Base-by-base conservation (phyloP, 495 filamentous ascomycete genomes). In the Aspergillus coremiiformis region DNA sequence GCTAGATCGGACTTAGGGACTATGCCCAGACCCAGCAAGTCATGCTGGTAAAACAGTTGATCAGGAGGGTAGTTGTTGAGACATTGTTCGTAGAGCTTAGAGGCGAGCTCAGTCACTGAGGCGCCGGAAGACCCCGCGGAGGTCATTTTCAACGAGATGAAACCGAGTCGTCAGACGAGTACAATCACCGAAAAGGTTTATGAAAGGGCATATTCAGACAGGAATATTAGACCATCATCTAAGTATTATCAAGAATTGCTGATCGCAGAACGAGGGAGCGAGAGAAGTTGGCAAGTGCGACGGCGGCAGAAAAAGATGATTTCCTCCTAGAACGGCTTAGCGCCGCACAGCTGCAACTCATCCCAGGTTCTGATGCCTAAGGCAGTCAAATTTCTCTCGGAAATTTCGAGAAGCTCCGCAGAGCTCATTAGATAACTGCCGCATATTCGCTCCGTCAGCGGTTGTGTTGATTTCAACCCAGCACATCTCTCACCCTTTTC, bases 31-130 rank as follows among this genome's bases (percentile, higher is more conserved):
- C 72, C 70, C 17, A 84, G 62, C 2, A 90, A 69, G 52, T 86
- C 83, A n/a, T 79, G 67, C 63, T 89, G 86, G 27, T 76, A 76
- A 64, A 87, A 86, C 9, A 84, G 62, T 27, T 76, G 74, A 22
- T 80, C 72, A 22, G 73, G 42, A 19, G 70, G 62, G 47, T 67
- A 74, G 19, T 67, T 61, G 27, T 59, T 64, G 10, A 67, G 32
- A 33, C 73, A 77, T 29, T 64, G 61, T 41, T 74, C 68, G 62
- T 77, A 77, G 39, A 77, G 63, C 54, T 64, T 60, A n/a, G 65
- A 63, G 54, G 72, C 71, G 29, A 75, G 67, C 60, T 70, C 68
- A 48, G 60, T 55, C 47, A 67, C 59, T 39, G 61, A 60, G 54
- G 49, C 46, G 59, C 54, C 59, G 45, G 58, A 53, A 29, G 67